Base-by-base conservation (phyloP, 2,329 filamentous ascomycete species). In the Conoideocrella luteorostrata region DNA sequence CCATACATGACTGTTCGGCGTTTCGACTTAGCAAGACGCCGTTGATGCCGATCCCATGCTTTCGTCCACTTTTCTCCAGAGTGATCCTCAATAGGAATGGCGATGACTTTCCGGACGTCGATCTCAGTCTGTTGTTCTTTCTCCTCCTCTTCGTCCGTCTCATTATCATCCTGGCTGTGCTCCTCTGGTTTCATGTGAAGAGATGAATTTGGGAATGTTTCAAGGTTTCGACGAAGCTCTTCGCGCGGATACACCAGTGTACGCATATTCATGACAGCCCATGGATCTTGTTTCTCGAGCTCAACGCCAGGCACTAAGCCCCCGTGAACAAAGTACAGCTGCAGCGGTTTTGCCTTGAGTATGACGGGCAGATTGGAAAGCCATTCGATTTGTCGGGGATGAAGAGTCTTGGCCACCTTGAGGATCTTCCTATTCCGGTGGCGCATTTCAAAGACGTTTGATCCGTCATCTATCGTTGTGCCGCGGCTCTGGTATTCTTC, bases 251-350 rank as follows among this genome's bases (percentile, higher is more conserved):
- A 73, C 52, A 86, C 73, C 43, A 95, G 77, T 6, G 82, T 86
- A 45, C 89, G 81, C 87, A 98, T 94, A 59, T 88, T 93, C 89
- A 96, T 96, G 32, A 86, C 85, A 41, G 84, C 82, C 62, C 79
- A 82, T 0, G 89, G 84, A 61, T 96, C 75, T 53, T 84, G 91
- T 41, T 75, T 69, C 36, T 82, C 71, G 12, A 95, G 70, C 1
- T 76, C 63, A 1, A 95, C 67, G 5, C 82, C 84, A 0, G 91
- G 88, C 0, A 93, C 82, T 2, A 97, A 72, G 1, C 93, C 93
- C 0, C 80, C 91, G 66, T 97, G 93, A 6, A 90, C 91, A 4
- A 94, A 71, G 46, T 82, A 72, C 28, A 82, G 76, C 1, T 72
- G 68, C 28, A 90, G 65, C 12, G 69, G 58, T n/a, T 87, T 85